Conservation (phyloP, 768 basidiomycete species). For the Suillus spraguei region DNA sequence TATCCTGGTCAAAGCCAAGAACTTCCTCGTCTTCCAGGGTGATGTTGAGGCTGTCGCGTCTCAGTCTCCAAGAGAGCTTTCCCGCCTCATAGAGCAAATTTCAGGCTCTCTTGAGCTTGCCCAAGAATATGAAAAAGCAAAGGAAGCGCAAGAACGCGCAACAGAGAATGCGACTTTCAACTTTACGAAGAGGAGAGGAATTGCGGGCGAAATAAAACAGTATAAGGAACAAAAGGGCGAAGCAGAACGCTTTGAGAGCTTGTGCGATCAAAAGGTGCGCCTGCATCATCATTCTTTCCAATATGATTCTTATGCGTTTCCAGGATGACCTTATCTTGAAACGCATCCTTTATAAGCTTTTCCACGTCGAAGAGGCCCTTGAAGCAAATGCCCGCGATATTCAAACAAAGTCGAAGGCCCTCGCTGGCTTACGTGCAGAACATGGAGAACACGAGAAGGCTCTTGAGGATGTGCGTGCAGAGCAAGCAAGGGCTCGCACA, state of each 20-base stretch:
- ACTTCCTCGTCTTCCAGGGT: slow-evolving; percentile 98
- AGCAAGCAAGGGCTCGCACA: slow-evolving; percentile 78
- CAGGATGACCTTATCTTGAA: slow-evolving; percentile 83
- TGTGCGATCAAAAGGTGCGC: slow-evolving; percentile 74
- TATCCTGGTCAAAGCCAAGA: slow-evolving; percentile 98
- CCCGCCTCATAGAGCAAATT: slow-evolving; percentile 93
- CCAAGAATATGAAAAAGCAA: slow-evolving; percentile 86
- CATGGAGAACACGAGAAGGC: slow-evolving; percentile 71
- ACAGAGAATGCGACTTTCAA: slow-evolving; percentile 95
- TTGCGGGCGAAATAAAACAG: slow-evolving; percentile 93
- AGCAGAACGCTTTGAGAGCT: slow-evolving; percentile 81
- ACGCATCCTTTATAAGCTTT: slow-evolving; percentile 86
- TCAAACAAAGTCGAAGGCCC: slow-evolving; percentile 69
- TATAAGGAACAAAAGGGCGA: slow-evolving; percentile 97
- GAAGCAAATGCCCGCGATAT: slow-evolving; percentile 72
- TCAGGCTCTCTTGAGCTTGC: slow-evolving; percentile 92
- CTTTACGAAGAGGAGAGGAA: slow-evolving; percentile 91
- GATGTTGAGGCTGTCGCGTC: slow-evolving; percentile 98
- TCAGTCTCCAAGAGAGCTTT: slow-evolving; percentile 88
- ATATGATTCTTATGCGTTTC: slow-evolving; percentile 14
- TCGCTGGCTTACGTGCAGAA: slow-evolving; percentile 68
- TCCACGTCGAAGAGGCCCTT: slow-evolving; percentile 85
- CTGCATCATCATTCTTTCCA: background rate
- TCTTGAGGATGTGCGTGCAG: slow-evolving; percentile 72
- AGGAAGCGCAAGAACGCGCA: slow-evolving; percentile 83